Evolutionary conservation across 352 stramenopile genomes (phyloP).

Genomic region (Phytophthora litchii): DNA sequence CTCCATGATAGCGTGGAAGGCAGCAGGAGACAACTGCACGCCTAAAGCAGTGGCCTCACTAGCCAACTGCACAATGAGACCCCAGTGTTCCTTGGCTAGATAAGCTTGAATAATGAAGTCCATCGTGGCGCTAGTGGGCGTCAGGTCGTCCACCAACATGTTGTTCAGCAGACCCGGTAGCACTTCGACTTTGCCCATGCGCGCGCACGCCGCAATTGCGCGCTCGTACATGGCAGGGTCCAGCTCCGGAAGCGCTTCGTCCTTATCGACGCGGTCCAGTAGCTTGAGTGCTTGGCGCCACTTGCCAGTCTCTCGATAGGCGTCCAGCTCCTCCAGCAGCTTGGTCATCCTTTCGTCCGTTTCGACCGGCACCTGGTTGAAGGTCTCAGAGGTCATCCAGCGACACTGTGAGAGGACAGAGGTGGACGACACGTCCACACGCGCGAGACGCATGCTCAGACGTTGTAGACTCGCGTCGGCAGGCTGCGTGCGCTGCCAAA

Average conservation of each 20-base stretch:
- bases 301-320: slow-evolving; percentile 65
- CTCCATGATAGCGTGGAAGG: slow-evolving; percentile 78
- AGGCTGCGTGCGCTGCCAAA: slow-evolving; percentile 37
- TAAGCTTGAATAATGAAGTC: slow-evolving; percentile 86
- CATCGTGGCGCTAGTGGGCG: slow-evolving; percentile 67
- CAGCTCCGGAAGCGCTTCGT: slow-evolving; percentile 50
- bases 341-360: slow-evolving; percentile 28
- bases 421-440: slow-evolving; percentile 4
- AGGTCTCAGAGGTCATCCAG: slow-evolving; percentile 28
- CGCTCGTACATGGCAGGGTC: slow-evolving; percentile 81
- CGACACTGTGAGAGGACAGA: slow-evolving; percentile 14
- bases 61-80: slow-evolving; percentile 58
- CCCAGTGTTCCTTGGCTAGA: slow-evolving; percentile 70
- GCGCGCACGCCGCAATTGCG: slow-evolving; percentile 77
- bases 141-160: slow-evolving; percentile 74
- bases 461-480: slow-evolving; percentile 22
- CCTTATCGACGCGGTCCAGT: slow-evolving; percentile 70
- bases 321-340: slow-evolving; percentile 50
- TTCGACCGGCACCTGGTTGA: slow-evolving; percentile 9
- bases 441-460: slow-evolving; percentile 19
- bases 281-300: slow-evolving; percentile 79
- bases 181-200: slow-evolving; percentile 83
- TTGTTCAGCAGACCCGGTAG: slow-evolving; percentile 75
- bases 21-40: slow-evolving; percentile 65
- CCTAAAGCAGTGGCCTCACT: slow-evolving; percentile 46